Evolutionary conservation across 78 protist species (phyloP).

Genomic region (Pelomyxa schiedti): DNA sequence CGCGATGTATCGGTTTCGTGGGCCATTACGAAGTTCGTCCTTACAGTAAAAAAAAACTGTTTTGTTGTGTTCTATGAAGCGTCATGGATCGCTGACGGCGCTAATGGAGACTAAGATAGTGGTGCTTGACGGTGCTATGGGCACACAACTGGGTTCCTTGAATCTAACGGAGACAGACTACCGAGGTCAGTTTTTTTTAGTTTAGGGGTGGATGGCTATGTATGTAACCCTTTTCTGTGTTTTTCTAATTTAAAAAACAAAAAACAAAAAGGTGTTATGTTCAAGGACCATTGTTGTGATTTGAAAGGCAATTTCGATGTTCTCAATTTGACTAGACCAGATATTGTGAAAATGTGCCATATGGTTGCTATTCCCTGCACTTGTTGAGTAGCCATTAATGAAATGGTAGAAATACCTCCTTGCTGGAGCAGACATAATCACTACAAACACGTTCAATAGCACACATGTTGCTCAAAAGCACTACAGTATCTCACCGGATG

Average conservation of each 20-base stretch:
- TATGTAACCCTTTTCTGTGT: not conserved
- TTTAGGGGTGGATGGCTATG: not conserved
- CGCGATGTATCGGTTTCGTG: no score
- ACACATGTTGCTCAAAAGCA: slow-evolving; percentile 88
- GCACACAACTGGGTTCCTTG: slow-evolving; percentile 87
- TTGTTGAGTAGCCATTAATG: not conserved
- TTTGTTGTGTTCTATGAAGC: no score
- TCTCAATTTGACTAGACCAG: slow-evolving; percentile 82
- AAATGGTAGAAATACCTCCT: slow-evolving; percentile 56
- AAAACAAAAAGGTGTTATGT: slow-evolving; percentile 37
- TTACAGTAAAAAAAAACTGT: no score
- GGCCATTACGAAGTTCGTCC: no score
- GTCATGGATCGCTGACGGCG: no score
- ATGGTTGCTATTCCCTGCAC: slow-evolving; percentile 5
- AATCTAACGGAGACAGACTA: slow-evolving; percentile 83
- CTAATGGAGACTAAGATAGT: slow-evolving; percentile 45
- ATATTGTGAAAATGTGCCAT: slow-evolving; percentile 75
- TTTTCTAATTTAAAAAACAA: not conserved
- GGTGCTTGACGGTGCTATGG: slow-evolving; percentile 96
- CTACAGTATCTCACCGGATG: no score
- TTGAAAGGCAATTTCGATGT: slow-evolving; percentile 97
- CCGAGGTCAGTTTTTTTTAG: slow-evolving; percentile 36
- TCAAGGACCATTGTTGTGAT: slow-evolving; percentile 63
- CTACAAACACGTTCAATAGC: slow-evolving; percentile 94
- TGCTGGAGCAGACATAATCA: slow-evolving; percentile 96